A percentile compares a stretch with the other conserved stretches of the same genome.
These are phyloP conservation scores for Laetiporus sulphureus DNA, from an alignment of 1,284 basidiomycete species.

Conservation along the genomic window DNA sequence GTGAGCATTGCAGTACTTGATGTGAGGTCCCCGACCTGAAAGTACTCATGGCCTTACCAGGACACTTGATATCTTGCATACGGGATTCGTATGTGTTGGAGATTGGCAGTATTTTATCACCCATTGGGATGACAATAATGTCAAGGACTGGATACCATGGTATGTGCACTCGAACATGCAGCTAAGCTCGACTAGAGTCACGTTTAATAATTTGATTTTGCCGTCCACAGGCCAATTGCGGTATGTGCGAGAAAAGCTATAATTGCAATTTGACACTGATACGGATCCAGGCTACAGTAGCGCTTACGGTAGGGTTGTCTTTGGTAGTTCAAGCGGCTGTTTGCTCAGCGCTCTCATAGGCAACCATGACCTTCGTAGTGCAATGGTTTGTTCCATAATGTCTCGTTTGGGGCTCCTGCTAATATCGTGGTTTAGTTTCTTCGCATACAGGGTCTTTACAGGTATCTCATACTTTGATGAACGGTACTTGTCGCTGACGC, in stretches of 20 bases:
- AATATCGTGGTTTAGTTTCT: too few species aligned
- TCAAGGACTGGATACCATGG: slow-evolving; percentile 23
- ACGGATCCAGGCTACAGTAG: slow-evolving; percentile 18
- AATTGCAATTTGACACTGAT: neutral
- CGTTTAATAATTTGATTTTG: neutral
- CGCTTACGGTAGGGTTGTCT: slow-evolving; percentile 14
- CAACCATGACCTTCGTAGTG: slow-evolving; percentile 19
- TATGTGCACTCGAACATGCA: slow-evolving; percentile 10
- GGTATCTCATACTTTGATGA: slow-evolving; percentile 9
- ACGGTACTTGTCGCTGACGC: neutral
- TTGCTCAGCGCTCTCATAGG: slow-evolving; percentile 10
- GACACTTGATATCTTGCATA: slow-evolving; percentile 26
- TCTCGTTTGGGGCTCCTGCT: neutral
- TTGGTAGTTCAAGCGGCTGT: slow-evolving; percentile 9
- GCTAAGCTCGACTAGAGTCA: neutral
- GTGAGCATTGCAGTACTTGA: slow-evolving; percentile 6
- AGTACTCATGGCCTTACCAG: too few species aligned
- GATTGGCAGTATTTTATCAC: slow-evolving; percentile 31
- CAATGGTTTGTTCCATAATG: slow-evolving; percentile 25
- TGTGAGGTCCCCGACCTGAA: too few species aligned
- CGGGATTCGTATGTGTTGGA: slow-evolving; percentile 24
- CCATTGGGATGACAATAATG: slow-evolving; percentile 17
- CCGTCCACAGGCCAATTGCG: slow-evolving; percentile 13
- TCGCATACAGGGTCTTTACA: slow-evolving; percentile 13
- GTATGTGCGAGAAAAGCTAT: slow-evolving; percentile 4